A percentile compares a stretch with the other conserved stretches of the same genome.
phyloP scores from a whole-genome alignment of 106 monocot genomes.

The Apostasia ramifera region DNA sequence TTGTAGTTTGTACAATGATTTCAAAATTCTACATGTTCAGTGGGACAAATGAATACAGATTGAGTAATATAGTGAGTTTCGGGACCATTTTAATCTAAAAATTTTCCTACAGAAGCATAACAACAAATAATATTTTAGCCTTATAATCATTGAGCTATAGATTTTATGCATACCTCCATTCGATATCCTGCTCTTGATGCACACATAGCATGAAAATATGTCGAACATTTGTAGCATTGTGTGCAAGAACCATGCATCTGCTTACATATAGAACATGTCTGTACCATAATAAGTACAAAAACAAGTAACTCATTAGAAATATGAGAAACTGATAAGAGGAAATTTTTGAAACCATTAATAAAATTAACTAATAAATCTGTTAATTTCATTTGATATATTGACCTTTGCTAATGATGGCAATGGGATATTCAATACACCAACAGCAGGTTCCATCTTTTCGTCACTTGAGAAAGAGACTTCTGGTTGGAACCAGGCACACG shows the following conservation, averaged over 20 bases:
- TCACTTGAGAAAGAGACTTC: constrained; percentile 77
- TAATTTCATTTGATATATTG: constrained; percentile 5
- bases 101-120: no score
- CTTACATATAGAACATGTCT: constrained; percentile 90
- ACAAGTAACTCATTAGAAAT: neutral
- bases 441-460: constrained; percentile 91
- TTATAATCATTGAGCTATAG: neutral
- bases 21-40: no score
- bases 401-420: constrained; percentile 79
- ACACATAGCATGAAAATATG: constrained; percentile 93
- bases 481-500: constrained; percentile 98
- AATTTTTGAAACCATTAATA: neutral
- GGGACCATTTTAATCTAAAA: no score
- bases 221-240: constrained; percentile 75
- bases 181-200: constrained; percentile 93
- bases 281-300: constrained; percentile 9
- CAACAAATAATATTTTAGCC: no score
- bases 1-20: no score
- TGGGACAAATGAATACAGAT: no score
- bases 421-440: constrained; percentile 71
- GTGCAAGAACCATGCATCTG: constrained; percentile 93
- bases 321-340: neutral
- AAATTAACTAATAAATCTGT: neutral
- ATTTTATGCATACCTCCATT: constrained; percentile 70
- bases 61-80: no score